Percentiles rank a stretch among this genome's conserved stretches.
phyloP scores from a whole-genome alignment of 345 rosid genomes.

The Eucalyptus polyanthemos region DNA sequence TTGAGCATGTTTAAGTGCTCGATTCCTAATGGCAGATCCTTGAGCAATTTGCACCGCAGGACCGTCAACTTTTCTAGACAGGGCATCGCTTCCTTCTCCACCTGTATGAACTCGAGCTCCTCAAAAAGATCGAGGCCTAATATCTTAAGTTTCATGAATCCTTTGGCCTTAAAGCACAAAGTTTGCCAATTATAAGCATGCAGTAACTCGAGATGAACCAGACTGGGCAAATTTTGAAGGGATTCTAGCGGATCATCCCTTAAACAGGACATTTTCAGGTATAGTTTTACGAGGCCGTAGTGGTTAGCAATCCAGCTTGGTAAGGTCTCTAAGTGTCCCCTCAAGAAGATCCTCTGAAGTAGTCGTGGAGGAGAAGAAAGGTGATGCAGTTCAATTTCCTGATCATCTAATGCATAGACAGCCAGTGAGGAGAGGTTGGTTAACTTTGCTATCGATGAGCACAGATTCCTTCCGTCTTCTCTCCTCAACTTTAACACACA shows the following conservation, averaged over 20 bases:
- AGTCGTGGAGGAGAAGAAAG: conserved; percentile 12
- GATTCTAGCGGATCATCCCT: conserved; percentile 14
- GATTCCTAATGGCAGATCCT: conserved; percentile 10
- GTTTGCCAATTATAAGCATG: conserved; percentile 6
- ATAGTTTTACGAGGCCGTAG: conserved; percentile 3
- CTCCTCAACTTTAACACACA: conserved; percentile 20
- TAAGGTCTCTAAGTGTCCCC: conserved; percentile 8
- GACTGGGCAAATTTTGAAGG: conserved; percentile 17
- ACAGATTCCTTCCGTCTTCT: conserved; percentile 21
- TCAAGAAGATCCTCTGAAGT: conserved; percentile 12
- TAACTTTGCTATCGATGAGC: conserved; percentile 9
- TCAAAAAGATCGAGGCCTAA: conserved; percentile 18
- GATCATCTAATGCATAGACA: conserved; percentile 5
- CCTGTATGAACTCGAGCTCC: background rate
- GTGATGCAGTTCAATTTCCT: conserved; percentile 15
- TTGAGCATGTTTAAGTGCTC: conserved; percentile 12
- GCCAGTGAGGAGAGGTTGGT: conserved; percentile 19
- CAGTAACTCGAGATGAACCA: conserved; percentile 17
- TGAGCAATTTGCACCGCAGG: conserved; percentile 7
- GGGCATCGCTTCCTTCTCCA: conserved; percentile 18
- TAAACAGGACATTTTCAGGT: conserved; percentile 10
- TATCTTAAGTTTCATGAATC: conserved; percentile 14
- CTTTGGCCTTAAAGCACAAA: conserved; percentile 4
- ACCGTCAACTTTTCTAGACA: conserved; percentile 7
- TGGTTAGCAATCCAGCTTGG: conserved; percentile 14